A percentile compares a stretch with the other conserved stretches of the same genome.
These are phyloP conservation scores for Fusarium ramigenum DNA, from an alignment of 2,329 filamentous ascomycete species.

Conservation along the genomic window DNA sequence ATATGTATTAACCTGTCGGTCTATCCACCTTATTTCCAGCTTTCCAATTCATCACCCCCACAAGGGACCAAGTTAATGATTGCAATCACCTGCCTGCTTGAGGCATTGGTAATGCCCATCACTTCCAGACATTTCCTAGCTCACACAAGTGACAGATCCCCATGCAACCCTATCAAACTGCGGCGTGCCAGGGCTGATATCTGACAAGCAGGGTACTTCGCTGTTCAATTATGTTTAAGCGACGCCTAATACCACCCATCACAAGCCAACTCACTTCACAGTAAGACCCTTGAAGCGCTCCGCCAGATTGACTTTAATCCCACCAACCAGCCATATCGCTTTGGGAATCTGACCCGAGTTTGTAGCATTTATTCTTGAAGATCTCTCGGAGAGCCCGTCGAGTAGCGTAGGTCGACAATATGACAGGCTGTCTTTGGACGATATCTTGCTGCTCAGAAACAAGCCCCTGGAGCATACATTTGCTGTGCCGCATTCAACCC, in stretches of 20 bases:
- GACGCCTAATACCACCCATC: background rate
- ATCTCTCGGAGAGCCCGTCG: slow-evolving; percentile 21
- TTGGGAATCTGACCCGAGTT: slow-evolving; percentile 33
- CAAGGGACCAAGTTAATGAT: slow-evolving; percentile 4
- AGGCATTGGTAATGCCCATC: slow-evolving; percentile 13
- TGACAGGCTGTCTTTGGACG: background rate
- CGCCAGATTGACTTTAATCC: slow-evolving; percentile 25
- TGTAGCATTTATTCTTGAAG: slow-evolving; percentile 16
- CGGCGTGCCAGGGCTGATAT: slow-evolving; percentile 22
- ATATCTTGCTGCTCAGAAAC: background rate
- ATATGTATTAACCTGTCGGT: background rate
- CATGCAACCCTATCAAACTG: slow-evolving; percentile 33
- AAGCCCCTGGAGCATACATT: background rate
- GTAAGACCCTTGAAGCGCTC: slow-evolving; percentile 21
- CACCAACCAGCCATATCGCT: slow-evolving; percentile 24
- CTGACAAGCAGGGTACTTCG: slow-evolving; percentile 29
- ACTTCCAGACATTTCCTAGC: slow-evolving; percentile 28
- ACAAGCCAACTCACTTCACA: slow-evolving; percentile 7
- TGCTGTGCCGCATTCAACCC: slow-evolving; percentile 23
- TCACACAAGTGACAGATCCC: slow-evolving; percentile 38
- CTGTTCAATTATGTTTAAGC: slow-evolving; percentile 21
- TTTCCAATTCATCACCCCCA: slow-evolving; percentile 8
- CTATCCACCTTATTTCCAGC: slow-evolving; percentile 18
- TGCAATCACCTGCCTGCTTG: slow-evolving; percentile 3
- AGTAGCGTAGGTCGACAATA: background rate